Base-by-base conservation (phyloP, 1,284 basidiomycete genomes). In the Inonotus obliquus region DNA sequence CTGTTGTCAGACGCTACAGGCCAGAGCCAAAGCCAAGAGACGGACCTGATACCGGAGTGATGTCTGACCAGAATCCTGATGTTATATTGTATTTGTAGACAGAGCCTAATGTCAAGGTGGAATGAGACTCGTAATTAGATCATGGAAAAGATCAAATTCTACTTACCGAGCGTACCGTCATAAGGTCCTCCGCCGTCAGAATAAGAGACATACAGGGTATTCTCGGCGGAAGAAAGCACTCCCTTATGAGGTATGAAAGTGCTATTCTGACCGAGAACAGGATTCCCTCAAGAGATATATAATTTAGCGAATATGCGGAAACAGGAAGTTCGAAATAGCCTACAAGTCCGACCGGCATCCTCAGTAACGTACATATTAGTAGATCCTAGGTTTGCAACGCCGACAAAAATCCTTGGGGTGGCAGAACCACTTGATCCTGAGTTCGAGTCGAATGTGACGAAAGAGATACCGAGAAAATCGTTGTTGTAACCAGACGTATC, bases 371-470 rank as follows among this genome's bases (percentile, higher is more conserved):
- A 87, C 27, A 87, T 70, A 62, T 82, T 86, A 61, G 73, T 73
- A 0, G 79, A 73, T 2, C 82, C 84, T 45, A 74, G 72, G 66
- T 77, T 85, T 0, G 82, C 83, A 23, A 87, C 84, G 61, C 85
- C 85, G 39, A 86, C 84, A 63, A 87, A 87, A 52, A 88, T 86
- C 54, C 84, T 81, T 45, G 79, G 82, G 17, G 84, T 86, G 0
- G 84, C 75, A 4, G 70, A 71, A 19, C 84, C 83, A 23, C 76
- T 73, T 1, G 74, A 72, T 9, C 82, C 82, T 17, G 83, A 81
- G 4, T 83, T 79, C 49, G 79, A 74, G 67, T 87, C 85, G 66
- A 87, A 87, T 0, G 85, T 86, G 32, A 88, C 81, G 76, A 81
- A 88, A n/a, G 83, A 72, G 57, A 87, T 75, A 69, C 82, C 81